Base-by-base conservation (phyloP, 345 rosid species). In the Laguncularia racemosa region DNA sequence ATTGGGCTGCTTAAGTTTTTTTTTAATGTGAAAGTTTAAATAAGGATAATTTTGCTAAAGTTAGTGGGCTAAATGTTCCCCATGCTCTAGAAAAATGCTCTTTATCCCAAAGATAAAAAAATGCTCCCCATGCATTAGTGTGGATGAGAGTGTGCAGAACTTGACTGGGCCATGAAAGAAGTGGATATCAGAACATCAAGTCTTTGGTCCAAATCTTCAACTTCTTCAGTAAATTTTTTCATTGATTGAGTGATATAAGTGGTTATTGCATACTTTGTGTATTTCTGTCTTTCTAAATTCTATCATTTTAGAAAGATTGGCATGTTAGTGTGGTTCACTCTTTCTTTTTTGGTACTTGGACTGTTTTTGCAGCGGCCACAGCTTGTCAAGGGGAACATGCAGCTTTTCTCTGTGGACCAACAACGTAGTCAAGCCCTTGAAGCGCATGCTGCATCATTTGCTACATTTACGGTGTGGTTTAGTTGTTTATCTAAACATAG, bases 401-500 rank as follows among this genome's bases (percentile, higher is more conserved):
- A 86, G 71, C 95, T 86, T 72, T 86, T 81, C 68, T 91, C 96
- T 38, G 84, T 88, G 59, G 96, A 91, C 53, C 96, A 89, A 75
- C 93, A 95, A 79, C 96, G 96, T 21, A 95, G 96, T 78, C 99
- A 95, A 81, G 91, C 92, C 52, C 92, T 95, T 67, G 99, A 95
- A 73, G 99, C 97, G 44, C 99, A 95, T 83, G 97, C 99, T 70
- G 99, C 99, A 2, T 77, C 99, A 59, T 93, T 90, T 75, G 97
- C 97, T 17, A 86, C 83, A 59, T 82, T 82, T 60, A 93, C 85
- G 78, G 99, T 90, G 53, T 20, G 66, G 9, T 33, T 33, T 33
- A 33, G 11, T 6, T 33, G 40, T 9, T 33, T 33, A 33, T 33
- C 40, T 33, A 7, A 33, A 33, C 9, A 86, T 75, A 91, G 91